Evolutionary conservation across 331 rosid species (phyloP), one percentile per base, ranked within the genome.

Genomic region (Stylosanthes scabra): DNA sequence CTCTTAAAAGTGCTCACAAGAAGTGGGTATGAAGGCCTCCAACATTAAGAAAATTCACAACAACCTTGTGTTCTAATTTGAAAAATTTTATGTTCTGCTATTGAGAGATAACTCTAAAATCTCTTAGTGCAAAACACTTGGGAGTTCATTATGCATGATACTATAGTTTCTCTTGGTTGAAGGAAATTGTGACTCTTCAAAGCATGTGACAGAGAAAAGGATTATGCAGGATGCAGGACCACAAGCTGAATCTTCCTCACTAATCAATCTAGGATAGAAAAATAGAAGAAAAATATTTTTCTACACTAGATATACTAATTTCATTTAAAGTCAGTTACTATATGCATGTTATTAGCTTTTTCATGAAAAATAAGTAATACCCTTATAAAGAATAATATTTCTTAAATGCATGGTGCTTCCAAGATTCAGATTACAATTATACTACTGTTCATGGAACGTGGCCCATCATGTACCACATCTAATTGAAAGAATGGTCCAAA

Each of bases 391-490:
- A 20, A 20, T 20, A 20, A 20, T 20, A 31, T 31, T 31, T 31
- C 37, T 31, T 31, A 31, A 3, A 31, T 31, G 16, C 11, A 47
- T 12, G 14, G 6, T 47, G 54, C 37, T 47, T 11, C 54, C 5
- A 47, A 47, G 2, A 47, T 47, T 4, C 3, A 47, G 11, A 9
- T 4, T 11, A n/a, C 1, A 44, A 78, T 74, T 74, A 57, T 60
- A 59, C 56, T 60, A 59, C 56, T 63, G 37, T 56, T 47, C 5
- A 46, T 10, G 68, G 11, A 44, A 76, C 84, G 87, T 83, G 87
- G 87, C 80, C 63, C 55, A 57, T 63, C 44, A 8, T 20, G 12
- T 27, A 68, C 84, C 87, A 83, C 87, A 83, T 68, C 59, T 7
- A 74, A 44, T 44, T 44, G 11, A 44, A 3, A 31, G 3, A 2